Conservation (phyloP, 2,329 filamentous ascomycete species). For the Metarhizium anisopliae region DNA sequence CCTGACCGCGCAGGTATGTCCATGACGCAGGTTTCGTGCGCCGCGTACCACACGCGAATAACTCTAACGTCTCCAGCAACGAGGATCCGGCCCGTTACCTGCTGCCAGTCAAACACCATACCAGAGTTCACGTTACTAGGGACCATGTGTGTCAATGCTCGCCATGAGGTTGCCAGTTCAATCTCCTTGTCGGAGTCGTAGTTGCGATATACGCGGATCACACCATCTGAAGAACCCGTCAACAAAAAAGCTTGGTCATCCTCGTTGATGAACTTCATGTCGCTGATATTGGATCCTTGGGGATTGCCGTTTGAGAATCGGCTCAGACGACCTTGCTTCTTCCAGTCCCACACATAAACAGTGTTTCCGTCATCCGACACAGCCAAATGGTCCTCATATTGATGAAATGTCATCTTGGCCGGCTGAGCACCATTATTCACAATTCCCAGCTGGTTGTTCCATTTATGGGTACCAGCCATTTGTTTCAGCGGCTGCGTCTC, state of each 20-base stretch:
- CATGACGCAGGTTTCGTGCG: slow-evolving; percentile 82
- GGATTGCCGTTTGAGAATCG: slow-evolving; percentile 95
- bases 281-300: slow-evolving; percentile 80
- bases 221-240: slow-evolving; percentile 90
- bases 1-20: slow-evolving; percentile 93
- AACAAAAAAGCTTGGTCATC: slow-evolving; percentile 92
- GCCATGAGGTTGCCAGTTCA: slow-evolving; percentile 83
- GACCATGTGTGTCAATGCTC: slow-evolving; percentile 86
- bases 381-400: slow-evolving; percentile 92
- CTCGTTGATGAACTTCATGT: slow-evolving; percentile 96
- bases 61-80: slow-evolving; percentile 94
- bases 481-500: slow-evolving; percentile 93
- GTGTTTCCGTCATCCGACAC: slow-evolving; percentile 91
- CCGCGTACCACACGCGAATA: slow-evolving; percentile 93
- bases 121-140: slow-evolving; percentile 91
- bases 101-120: slow-evolving; percentile 97
- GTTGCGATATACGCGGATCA: slow-evolving; percentile 85
- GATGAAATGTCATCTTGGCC: slow-evolving; percentile 89
- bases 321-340: slow-evolving; percentile 62
- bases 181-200: slow-evolving; percentile 72
- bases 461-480: slow-evolving; percentile 73
- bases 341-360: slow-evolving; percentile 90
- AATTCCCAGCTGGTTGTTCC: slow-evolving; percentile 75
- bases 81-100: slow-evolving; percentile 90
- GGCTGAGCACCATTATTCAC: slow-evolving; percentile 88